Percentiles rank a stretch among this genome's conserved stretches.
Evolutionary conservation across 768 basidiomycete genomes (phyloP).

Genomic region (Pleurotus djamor): DNA sequence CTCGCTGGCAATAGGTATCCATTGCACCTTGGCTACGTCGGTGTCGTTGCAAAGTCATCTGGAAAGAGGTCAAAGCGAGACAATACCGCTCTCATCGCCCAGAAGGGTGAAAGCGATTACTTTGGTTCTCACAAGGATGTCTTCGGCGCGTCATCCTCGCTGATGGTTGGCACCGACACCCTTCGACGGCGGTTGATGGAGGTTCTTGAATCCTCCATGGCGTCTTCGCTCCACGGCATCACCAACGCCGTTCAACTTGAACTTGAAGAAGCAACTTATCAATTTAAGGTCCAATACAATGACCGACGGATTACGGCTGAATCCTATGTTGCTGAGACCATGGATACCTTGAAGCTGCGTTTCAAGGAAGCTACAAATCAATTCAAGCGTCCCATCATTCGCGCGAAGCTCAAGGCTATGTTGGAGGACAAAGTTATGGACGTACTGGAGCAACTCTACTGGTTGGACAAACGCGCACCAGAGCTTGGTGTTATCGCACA

Average conservation of each 20-base stretch:
- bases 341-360: constrained; percentile 86
- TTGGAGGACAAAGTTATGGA: constrained; percentile 97
- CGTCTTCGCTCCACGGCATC: constrained; percentile 91
- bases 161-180: constrained; percentile 92
- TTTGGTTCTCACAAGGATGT: constrained; percentile 62
- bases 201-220: constrained; percentile 97
- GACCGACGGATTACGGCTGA: constrained; percentile 93
- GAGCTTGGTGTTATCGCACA: constrained; percentile 73
- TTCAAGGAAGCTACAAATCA: constrained; percentile 85
- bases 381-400: constrained; percentile 88
- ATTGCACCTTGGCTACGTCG: constrained; percentile 96
- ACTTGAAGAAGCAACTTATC: constrained; percentile 94
- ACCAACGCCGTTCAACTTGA: constrained; percentile 97
- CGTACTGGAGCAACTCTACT: constrained; percentile 95
- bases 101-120: constrained; percentile 62
- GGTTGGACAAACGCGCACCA: constrained; percentile 83
- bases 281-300: constrained; percentile 99
- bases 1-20: constrained; percentile 92
- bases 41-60: constrained; percentile 86
- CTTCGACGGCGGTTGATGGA: constrained; percentile 92
- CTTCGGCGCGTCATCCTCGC: constrained; percentile 57
- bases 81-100: constrained; percentile 44
- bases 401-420: constrained; percentile 87
- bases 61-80: constrained; percentile 53
- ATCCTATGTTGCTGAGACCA: constrained; percentile 96